Percentiles rank a stretch among this genome's conserved stretches.
Conservation (phyloP, 2,329 filamentous ascomycete species). For the Paracoccidioides lutzii region DNA sequence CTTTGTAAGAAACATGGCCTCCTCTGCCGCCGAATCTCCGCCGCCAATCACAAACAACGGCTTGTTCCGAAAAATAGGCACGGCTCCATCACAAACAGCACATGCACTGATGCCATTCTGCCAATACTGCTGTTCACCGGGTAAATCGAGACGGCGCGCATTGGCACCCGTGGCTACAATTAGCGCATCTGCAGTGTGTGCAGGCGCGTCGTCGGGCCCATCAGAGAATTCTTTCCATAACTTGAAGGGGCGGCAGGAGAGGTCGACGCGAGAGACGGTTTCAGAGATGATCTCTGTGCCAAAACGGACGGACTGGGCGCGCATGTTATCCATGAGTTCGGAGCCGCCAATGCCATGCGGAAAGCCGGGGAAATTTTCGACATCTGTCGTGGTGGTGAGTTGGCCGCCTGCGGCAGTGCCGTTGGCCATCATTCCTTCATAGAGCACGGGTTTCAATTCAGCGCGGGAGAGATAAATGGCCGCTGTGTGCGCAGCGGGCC, state of each 20-base stretch:
- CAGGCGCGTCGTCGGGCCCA: slow-evolving; percentile 51
- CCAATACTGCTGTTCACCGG: slow-evolving; percentile 93
- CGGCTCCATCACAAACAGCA: slow-evolving; percentile 91
- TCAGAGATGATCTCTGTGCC: slow-evolving; percentile 89
- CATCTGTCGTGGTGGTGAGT: slow-evolving; percentile 93
- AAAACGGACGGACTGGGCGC: slow-evolving; percentile 77
- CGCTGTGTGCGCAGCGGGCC: slow-evolving; percentile 92
- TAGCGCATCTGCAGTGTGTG: slow-evolving; percentile 76
- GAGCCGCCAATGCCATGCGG: slow-evolving; percentile 74
- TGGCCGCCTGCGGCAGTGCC: slow-evolving; percentile 93
- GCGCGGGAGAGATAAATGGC: slow-evolving; percentile 92
- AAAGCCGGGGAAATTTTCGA: slow-evolving; percentile 98
- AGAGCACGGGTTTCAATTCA: slow-evolving; percentile 86
- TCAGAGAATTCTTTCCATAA: slow-evolving; percentile 86
- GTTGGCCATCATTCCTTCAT: slow-evolving; percentile 96
- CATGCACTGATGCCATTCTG: slow-evolving; percentile 93
- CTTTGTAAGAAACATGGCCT: slow-evolving; percentile 94
- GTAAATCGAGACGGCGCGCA: slow-evolving; percentile 66
- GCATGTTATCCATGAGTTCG: slow-evolving; percentile 93
- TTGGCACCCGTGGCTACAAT: slow-evolving; percentile 95
- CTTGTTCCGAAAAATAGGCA: slow-evolving; percentile 96
- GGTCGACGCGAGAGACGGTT: slow-evolving; percentile 79
- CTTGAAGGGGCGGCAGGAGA: slow-evolving; percentile 74
- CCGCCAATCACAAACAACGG: slow-evolving; percentile 91
- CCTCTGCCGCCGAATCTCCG: slow-evolving; percentile 91